Percentiles rank a stretch among this genome's conserved stretches.
Conservation (phyloP, 2,329 filamentous ascomycete genomes). For the Aspergillus sp. region DNA sequence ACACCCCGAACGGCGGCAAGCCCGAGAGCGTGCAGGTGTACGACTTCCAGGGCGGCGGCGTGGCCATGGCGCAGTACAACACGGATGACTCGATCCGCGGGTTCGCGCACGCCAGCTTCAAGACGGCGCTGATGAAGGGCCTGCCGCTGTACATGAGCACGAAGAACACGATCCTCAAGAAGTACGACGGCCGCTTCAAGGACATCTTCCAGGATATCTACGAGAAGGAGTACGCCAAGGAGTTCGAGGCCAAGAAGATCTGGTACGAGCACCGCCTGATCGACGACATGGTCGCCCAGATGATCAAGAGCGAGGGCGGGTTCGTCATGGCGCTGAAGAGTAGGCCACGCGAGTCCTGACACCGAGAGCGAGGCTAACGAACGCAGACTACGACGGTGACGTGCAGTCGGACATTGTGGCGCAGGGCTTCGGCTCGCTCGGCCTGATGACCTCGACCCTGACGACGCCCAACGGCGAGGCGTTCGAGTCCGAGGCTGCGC, state of each 20-base stretch:
- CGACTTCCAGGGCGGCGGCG: conserved; percentile 76
- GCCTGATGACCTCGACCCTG: conserved; percentile 96
- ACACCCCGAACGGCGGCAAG: conserved; percentile 69
- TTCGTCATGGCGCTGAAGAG: conserved; percentile 98
- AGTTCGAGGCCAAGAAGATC: conserved; percentile 84
- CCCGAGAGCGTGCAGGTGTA: conserved; percentile 82
- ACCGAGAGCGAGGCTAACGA: conserved; percentile 6
- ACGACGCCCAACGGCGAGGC: conserved; percentile 95
- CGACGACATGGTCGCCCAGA: conserved; percentile 99
- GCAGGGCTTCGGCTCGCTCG: conserved; percentile 94
- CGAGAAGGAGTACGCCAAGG: conserved; percentile 72
- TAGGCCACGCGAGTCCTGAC: conserved; percentile 39
- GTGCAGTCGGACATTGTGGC: conserved; percentile 98
- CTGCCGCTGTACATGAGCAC: conserved; percentile 99
- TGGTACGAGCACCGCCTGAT: conserved; percentile 99
- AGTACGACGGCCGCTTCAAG: conserved; percentile 98
- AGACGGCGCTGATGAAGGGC: conserved; percentile 78
- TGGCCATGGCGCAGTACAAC: conserved; percentile 96
- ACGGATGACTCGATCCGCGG: conserved; percentile 90
- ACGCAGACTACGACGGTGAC: conserved; percentile 89
- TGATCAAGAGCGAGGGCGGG: conserved; percentile 97
- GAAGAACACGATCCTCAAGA: conserved; percentile 99
- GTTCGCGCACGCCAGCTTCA: conserved; percentile 94
- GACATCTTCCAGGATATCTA: conserved; percentile 98
- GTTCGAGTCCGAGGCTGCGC: conserved; percentile 94